Evolutionary conservation across 129 eudicot genomes (phyloP).

Genomic region (Ambrosia trifida): DNA sequence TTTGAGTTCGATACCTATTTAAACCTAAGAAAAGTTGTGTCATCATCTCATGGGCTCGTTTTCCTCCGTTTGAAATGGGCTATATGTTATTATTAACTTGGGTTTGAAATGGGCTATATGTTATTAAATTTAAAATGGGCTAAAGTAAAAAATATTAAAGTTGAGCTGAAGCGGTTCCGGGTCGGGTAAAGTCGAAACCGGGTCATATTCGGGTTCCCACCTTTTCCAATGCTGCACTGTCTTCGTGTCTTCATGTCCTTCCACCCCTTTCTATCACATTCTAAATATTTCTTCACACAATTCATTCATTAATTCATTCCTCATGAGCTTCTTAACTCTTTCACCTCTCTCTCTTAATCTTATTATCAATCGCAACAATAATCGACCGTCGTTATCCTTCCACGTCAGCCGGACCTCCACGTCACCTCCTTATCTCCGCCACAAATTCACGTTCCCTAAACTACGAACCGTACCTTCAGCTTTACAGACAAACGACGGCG

Average conservation of each 20-base stretch:
- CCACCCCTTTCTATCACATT: constrained; percentile 3
- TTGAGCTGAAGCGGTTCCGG: too few relatives aligned
- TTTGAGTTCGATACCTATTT: too few relatives aligned
- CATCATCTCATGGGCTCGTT: too few relatives aligned
- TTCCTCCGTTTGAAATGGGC: too few relatives aligned
- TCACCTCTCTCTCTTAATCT: not conserved
- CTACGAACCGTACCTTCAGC: constrained; percentile 11
- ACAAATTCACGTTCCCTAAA: constrained; percentile 20
- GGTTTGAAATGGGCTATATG: too few relatives aligned
- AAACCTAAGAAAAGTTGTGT: too few relatives aligned
- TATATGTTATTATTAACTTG: too few relatives aligned
- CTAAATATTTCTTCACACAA: not conserved
- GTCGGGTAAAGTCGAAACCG: not conserved
- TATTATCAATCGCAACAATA: not conserved
- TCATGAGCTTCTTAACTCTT: constrained; percentile 22
- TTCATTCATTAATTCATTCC: not conserved
- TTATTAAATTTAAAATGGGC: too few relatives aligned
- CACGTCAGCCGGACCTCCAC: constrained; percentile 16
- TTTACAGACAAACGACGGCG: constrained; percentile 22
- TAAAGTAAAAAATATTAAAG: too few relatives aligned
- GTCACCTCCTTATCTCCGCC: constrained; percentile 18
- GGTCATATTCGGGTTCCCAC: not conserved
- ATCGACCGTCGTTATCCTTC: not conserved
- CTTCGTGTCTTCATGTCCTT: not conserved
- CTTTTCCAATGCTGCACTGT: not conserved